phyloP scores from a whole-genome alignment of 176 grass and related monocot genomes.

The Musa acuminata region DNA sequence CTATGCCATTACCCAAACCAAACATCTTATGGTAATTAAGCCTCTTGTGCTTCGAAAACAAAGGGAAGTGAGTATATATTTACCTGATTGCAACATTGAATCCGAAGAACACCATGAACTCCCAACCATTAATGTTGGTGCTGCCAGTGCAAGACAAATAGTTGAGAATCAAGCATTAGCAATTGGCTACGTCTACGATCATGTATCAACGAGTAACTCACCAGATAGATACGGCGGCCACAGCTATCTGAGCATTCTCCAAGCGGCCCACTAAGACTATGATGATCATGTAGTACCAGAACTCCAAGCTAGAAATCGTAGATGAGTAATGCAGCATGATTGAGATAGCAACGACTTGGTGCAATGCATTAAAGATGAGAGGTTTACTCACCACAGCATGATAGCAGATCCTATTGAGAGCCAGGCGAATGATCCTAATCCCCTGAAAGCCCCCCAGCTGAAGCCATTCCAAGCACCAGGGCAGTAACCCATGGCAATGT shows the following conservation, averaged over 20 bases:
- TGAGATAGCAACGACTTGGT: background rate
- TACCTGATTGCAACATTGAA: conserved; percentile 92
- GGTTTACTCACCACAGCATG: conserved; percentile 55
- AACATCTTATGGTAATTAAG: background rate
- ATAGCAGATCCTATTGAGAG: conserved; percentile 90
- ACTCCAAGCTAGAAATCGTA: conserved; percentile 43
- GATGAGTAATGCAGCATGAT: background rate
- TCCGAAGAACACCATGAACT: conserved; percentile 94
- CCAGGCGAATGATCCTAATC: conserved; percentile 40
- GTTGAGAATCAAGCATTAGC: background rate
- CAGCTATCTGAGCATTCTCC: conserved; percentile 60
- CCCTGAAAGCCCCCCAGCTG: conserved; percentile 42
- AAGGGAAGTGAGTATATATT: background rate
- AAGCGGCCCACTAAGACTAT: conserved; percentile 68
- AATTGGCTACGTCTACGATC: background rate
- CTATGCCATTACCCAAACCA: conserved; percentile 16
- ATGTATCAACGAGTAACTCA: background rate
- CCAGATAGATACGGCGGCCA: conserved; percentile 82
- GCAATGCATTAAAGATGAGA: background rate
- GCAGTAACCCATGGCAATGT: conserved; percentile 65
- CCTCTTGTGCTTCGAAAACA: background rate
- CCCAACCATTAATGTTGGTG: conserved; percentile 66
- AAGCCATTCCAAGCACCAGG: conserved; percentile 84
- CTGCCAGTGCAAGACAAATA: conserved; percentile 21
- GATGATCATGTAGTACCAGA: conserved; percentile 87